Evolutionary conservation across 148 eudicot species (phyloP), one percentile per base, ranked within the genome.

Genomic region (Fagopyrum esculentum): DNA sequence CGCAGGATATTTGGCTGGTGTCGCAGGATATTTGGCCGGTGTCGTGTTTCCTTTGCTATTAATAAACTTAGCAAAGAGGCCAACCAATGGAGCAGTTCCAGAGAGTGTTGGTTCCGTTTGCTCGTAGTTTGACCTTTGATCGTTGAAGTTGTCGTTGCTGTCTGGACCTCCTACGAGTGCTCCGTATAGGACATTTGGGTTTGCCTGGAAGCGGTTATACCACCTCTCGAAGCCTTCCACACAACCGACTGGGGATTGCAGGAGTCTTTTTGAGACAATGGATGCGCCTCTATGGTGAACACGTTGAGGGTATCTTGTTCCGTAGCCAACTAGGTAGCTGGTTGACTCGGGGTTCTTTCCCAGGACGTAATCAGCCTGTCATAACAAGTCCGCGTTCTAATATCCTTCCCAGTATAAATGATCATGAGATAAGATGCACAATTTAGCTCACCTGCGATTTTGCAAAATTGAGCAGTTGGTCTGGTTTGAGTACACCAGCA

Each of bases 251-350:
- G 63, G 9, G 2, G 86, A 71, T 6, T 59, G 83, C 19, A 83
- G 83, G 44, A 76, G 76, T 4, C 80, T 83, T 45, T 82, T 78
- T 6, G 96, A 81, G 44, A 83, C 77, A 68, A 92, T 89, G 9
- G 98, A 92, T 56, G 96, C 87, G 4, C 93, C 97, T 74, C 98
- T 83, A 52, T 95, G 98, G 84, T 95, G 98, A 52, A 92, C 92
- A 26, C 83, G 92, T 11, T 8, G 4, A 1, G 98, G 98, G 74
- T 92, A 95, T 43, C 75, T 82, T 12, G 80, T 75, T n/a, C 98
- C 93, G 43, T 79, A 89, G 6, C 98, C 98, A 16, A 95, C 91
- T 22, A 95, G 56, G 78, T 95, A 95, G 85, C 97, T 92, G 81
- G 89, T 82, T 19, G 90, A 85, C 77, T 84, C 83, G 2, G 98